Evolutionary conservation across 139 green algal genomes (phyloP).

Genomic region (Volvox africanus): DNA sequence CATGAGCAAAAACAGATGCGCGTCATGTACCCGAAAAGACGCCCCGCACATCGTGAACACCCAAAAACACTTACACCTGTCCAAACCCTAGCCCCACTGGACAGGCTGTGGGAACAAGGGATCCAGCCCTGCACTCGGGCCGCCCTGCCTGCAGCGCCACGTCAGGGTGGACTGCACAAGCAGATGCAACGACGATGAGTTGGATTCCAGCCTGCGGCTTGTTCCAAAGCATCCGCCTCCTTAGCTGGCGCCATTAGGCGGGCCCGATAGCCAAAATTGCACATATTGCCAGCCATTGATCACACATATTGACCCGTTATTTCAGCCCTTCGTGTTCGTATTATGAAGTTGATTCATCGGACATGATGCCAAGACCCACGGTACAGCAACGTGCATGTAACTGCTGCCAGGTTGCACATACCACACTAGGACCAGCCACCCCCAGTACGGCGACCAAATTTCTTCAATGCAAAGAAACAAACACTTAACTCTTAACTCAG

Average conservation of each 20-base stretch:
- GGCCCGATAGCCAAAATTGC: slow-evolving; percentile 1
- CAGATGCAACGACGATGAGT: neutral
- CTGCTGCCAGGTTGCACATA: neutral
- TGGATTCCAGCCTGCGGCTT: neutral
- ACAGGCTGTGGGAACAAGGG: no score
- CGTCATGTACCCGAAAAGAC: no score
- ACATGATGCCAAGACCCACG: neutral
- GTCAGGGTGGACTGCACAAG: neutral
- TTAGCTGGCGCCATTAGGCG: neutral
- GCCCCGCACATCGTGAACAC: no score
- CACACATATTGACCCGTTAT: slow-evolving; percentile 4
- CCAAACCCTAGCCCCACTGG: no score
- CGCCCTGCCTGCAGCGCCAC: neutral
- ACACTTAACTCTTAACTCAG: no score
- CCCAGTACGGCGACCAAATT: neutral
- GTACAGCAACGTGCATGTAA: neutral
- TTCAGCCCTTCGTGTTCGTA: neutral
- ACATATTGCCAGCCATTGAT: slow-evolving; percentile 2
- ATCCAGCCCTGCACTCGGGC: neutral
- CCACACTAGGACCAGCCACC: neutral
- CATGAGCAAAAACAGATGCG: no score
- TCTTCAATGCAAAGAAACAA: neutral
- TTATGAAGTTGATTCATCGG: no score
- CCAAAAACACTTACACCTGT: no score
- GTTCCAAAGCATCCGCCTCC: neutral